These are phyloP conservation scores for Emmonsia crescens DNA, from an alignment of 2,329 filamentous ascomycete genomes.

Conservation along the genomic window DNA sequence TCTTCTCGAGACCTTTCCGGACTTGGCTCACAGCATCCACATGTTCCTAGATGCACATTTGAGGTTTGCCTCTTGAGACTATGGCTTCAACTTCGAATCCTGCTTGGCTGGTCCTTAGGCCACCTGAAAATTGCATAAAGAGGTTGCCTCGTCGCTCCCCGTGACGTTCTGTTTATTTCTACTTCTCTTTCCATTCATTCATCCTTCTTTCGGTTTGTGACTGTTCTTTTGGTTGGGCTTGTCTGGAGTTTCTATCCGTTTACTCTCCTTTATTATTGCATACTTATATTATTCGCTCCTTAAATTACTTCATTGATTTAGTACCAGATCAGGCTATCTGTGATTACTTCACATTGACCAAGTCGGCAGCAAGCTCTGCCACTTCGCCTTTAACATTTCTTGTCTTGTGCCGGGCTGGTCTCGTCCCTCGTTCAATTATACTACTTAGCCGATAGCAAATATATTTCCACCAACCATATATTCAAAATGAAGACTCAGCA, in stretches of 20 bases:
- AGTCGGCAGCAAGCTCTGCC: constrained; percentile 1
- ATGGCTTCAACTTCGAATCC: neutral
- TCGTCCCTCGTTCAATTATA: neutral
- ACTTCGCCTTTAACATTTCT: neutral
- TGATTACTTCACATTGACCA: neutral
- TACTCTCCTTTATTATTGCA: neutral
- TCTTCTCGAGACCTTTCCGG: neutral
- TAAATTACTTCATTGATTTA: neutral
- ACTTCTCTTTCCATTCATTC: neutral
- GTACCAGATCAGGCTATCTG: neutral
- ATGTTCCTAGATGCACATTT: neutral
- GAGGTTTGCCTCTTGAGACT: neutral
- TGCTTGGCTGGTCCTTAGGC: neutral
- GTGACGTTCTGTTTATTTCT: neutral
- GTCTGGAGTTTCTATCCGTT: neutral
- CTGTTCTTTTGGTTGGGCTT: neutral
- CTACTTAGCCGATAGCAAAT: neutral
- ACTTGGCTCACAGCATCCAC: neutral
- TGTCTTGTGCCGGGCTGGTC: constrained; percentile 1
- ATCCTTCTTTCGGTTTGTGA: neutral
- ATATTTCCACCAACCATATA: neutral
- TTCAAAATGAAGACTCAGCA: constrained; percentile 2
- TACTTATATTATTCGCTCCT: neutral
- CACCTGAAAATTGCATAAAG: neutral
- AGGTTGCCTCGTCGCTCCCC: neutral